A percentile compares a stretch with the other conserved stretches of the same genome.
phyloP scores from a whole-genome alignment of 371 early-diverging fungal genomes.

The Vairimorpha apis region DNA sequence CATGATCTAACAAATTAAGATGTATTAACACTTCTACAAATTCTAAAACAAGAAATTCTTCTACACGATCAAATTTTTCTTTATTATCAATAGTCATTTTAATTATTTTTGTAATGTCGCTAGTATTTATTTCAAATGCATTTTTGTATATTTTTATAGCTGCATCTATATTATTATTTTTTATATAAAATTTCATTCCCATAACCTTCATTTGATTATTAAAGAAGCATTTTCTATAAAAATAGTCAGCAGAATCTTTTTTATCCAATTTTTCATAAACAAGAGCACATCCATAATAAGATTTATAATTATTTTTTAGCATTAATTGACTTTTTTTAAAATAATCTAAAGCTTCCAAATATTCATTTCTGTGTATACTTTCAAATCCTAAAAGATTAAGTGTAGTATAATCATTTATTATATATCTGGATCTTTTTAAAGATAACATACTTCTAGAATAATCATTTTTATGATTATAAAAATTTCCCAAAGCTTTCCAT shows the following conservation, averaged over 20 bases:
- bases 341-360: constrained; percentile 50
- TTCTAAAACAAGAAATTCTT: constrained; percentile 54
- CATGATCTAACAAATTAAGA: constrained; percentile 17
- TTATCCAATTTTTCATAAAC: constrained; percentile 57
- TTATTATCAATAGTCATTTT: constrained; percentile 1
- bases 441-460: constrained; percentile 50
- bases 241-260: constrained; percentile 55
- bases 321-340: constrained; percentile 56
- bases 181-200: constrained; percentile 55
- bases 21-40: constrained; percentile 47
- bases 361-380: constrained; percentile 57
- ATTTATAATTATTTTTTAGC: constrained; percentile 55
- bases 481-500: constrained; percentile 62
- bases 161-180: constrained; percentile 26
- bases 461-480: constrained; percentile 56
- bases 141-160: constrained; percentile 34
- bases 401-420: constrained; percentile 56
- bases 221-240: constrained; percentile 49
- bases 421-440: constrained; percentile 53
- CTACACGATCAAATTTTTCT: constrained; percentile 32
- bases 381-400: constrained; percentile 62
- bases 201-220: constrained; percentile 53
- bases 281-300: constrained; percentile 61
- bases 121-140: constrained; percentile 1
- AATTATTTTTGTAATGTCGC: constrained; percentile 22